Conservation (phyloP, 2,329 filamentous ascomycete genomes). For the Metarhizium album region DNA sequence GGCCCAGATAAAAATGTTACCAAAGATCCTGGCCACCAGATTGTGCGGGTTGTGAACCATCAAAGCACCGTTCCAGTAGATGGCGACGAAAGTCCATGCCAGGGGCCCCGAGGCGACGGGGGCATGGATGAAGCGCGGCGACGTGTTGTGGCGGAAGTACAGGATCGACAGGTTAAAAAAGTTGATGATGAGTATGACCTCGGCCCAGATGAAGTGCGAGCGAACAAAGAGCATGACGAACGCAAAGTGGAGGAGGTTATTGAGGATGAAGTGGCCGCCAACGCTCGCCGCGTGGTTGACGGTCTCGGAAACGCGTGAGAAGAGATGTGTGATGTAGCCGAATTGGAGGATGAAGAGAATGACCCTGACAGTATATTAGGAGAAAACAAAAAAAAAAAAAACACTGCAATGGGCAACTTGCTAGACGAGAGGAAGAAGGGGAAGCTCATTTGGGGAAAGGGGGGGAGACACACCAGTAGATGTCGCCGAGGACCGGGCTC, state of each 20-base stretch:
- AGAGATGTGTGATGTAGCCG: slow-evolving; percentile 67
- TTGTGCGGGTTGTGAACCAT: slow-evolving; percentile 59
- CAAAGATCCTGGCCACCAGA: slow-evolving; percentile 64
- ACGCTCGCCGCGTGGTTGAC: slow-evolving; percentile 65
- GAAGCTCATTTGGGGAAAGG: no score
- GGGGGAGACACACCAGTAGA: slow-evolving; percentile 75
- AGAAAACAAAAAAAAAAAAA: no score
- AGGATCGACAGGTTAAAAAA: slow-evolving; percentile 68
- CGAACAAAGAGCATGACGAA: slow-evolving; percentile 79
- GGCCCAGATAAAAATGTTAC: slow-evolving; percentile 82
- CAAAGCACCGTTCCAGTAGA: slow-evolving; percentile 84
- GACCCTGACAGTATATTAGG: slow-evolving; percentile 39
- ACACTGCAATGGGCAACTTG: no score
- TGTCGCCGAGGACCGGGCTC: slow-evolving; percentile 50
- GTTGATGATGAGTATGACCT: slow-evolving; percentile 68
- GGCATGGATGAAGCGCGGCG: slow-evolving; percentile 64
- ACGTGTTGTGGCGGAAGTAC: slow-evolving; percentile 69
- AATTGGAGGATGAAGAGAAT: slow-evolving; percentile 65
- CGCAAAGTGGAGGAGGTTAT: slow-evolving; percentile 72
- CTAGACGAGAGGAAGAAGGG: slow-evolving; percentile 7
- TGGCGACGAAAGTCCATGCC: slow-evolving; percentile 72
- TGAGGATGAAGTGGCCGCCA: slow-evolving; percentile 73
- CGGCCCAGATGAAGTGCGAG: slow-evolving; percentile 62
- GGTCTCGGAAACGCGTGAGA: slow-evolving; percentile 51
- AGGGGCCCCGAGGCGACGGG: slow-evolving; percentile 67